Base-by-base conservation (phyloP, 2,329 filamentous ascomycete genomes). In the Diaporthe vexans region DNA sequence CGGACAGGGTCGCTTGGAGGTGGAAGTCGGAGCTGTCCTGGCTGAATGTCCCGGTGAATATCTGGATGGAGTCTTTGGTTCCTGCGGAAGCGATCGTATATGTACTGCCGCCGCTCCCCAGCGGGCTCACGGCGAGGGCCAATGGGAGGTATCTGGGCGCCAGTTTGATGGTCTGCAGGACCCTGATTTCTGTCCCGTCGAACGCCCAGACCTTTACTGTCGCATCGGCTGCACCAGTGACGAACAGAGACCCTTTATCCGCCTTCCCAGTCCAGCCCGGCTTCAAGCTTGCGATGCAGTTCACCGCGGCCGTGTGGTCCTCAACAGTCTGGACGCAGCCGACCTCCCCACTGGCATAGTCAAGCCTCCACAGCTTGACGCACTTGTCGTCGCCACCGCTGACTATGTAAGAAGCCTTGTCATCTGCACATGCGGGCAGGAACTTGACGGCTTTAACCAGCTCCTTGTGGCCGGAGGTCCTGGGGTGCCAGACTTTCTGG, bases 381-480 rank as follows among this genome's bases (percentile, higher is more conserved):
- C 90, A 90, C 79, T 93, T 92, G 85, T 98, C 96, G 73, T 95
- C 93, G 40, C 94, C 93, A 54, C 95, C 97, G 76, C 92, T 95
- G 74, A 98, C 81, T 33, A 99, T 86, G 74, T 93, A 86, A 37
- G 87, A 88, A 21, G 83, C 80, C 21, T 84, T 79, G 24, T 88
- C 85, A 9, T 82, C 83, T 24, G 85, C 84, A 43, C 83, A 81
- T 58, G 81, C 79, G 1, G 91, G 90, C 71, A 96, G 88, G 80
- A 98, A 97, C 78, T 91, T 93, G 71, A 98, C 91, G 15, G 92
- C 94, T 83, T 95, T 98, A 76, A 98, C 94, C 71, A 89, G 89
- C 76, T 93, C 94, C 17, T 87, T 91, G 81, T 99, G 97, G 0
- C 95, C 95, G 48, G 63, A 33, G 0, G 48, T 68, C n/a, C 63